Conservation (phyloP, 768 basidiomycete species). For the Jaapia argillacea region DNA sequence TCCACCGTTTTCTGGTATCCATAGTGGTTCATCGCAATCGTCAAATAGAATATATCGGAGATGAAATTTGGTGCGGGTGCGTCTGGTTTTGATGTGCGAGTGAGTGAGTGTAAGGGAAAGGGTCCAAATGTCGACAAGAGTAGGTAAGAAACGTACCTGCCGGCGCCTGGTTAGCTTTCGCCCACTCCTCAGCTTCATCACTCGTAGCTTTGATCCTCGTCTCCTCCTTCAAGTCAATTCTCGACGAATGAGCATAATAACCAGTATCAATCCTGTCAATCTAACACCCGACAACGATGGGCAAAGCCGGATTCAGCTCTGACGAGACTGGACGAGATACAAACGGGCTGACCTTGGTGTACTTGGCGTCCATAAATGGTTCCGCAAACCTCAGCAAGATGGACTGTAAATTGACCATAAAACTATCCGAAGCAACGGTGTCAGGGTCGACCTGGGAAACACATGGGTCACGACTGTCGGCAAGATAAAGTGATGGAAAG, state of each 20-base stretch:
- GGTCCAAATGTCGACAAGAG: background rate
- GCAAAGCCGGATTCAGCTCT: background rate
- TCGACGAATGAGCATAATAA: constrained; percentile 63
- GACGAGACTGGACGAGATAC: too few species aligned
- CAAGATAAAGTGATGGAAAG: background rate
- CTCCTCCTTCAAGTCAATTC: constrained; percentile 77
- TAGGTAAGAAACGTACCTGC: constrained; percentile 24
- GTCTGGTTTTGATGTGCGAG: too few species aligned
- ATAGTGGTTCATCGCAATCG: constrained; percentile 81
- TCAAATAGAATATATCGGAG: constrained; percentile 88
- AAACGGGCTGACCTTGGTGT: constrained; percentile 62
- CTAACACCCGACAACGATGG: too few species aligned
- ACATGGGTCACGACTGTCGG: constrained; percentile 1
- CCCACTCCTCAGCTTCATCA: constrained; percentile 77
- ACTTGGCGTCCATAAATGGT: constrained; percentile 90
- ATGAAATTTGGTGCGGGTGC: constrained; percentile 83
- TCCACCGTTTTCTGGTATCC: constrained; percentile 79
- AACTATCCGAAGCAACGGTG: constrained; percentile 84
- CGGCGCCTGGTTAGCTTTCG: constrained; percentile 33
- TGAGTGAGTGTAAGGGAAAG: too few species aligned
- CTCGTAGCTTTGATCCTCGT: constrained; percentile 91
- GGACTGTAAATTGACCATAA: constrained; percentile 85
- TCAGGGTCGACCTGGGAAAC: constrained; percentile 62
- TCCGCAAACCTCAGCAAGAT: constrained; percentile 80
- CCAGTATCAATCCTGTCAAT: constrained; percentile 85